Percentiles rank a stretch among this genome's conserved stretches.
Evolutionary conservation across 1,284 basidiomycete species (phyloP).

Genomic region (Rhodotorula sp.): DNA sequence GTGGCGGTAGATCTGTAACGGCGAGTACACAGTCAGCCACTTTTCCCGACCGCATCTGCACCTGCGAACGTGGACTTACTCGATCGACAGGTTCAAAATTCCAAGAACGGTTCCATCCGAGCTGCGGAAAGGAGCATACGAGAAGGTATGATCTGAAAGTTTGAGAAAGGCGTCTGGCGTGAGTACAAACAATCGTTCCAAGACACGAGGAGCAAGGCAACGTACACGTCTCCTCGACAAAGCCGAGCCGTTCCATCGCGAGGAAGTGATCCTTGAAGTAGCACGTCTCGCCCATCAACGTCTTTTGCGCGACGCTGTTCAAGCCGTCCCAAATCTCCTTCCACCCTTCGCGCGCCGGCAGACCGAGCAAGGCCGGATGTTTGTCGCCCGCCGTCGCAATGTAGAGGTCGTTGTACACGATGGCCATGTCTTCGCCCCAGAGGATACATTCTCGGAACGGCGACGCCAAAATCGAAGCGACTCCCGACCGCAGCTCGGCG

Average conservation of each 20-base stretch:
- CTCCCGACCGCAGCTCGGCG: constrained; percentile 20
- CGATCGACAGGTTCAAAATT: constrained; percentile 36
- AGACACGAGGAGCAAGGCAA: not conserved
- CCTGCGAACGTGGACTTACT: constrained; percentile 3
- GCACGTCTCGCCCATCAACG: constrained; percentile 29
- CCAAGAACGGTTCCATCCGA: constrained; percentile 25
- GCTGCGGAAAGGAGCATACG: constrained; percentile 34
- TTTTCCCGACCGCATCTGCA: not conserved
- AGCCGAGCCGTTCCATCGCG: constrained; percentile 24
- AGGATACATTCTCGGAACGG: constrained; percentile 36
- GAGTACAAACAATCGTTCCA: too few species aligned
- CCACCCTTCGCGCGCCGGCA: constrained; percentile 38
- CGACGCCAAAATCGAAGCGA: constrained; percentile 29
- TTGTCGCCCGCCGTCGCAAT: constrained; percentile 36
- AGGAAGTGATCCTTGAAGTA: constrained; percentile 36
- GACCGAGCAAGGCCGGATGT: constrained; percentile 39
- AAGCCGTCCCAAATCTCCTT: constrained; percentile 39
- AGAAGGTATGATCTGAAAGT: constrained; percentile 39
- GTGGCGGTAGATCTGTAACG: constrained; percentile 23
- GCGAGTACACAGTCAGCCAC: too few species aligned
- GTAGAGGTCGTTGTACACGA: constrained; percentile 34
- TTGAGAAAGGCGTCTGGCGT: not conserved
- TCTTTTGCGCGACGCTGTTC: constrained; percentile 23
- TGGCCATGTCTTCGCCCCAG: constrained; percentile 18
- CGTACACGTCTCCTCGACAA: constrained; percentile 33